Evolutionary conservation across 148 eudicot species (phyloP).

Genomic region (Rhododendron ferrugineum): DNA sequence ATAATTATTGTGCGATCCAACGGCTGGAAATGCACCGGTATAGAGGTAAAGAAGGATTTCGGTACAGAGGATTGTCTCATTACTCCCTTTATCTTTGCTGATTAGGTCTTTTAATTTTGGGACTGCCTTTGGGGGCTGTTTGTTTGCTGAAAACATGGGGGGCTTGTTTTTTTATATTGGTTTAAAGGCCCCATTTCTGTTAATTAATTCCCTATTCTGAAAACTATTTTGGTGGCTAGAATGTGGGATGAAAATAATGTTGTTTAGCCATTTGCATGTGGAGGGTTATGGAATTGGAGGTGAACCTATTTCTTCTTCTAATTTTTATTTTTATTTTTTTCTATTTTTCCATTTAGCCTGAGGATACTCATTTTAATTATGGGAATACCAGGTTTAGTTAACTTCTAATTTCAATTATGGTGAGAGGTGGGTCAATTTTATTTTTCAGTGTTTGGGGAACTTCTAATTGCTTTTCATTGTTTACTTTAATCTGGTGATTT

Average conservation of each 20-base stretch:
- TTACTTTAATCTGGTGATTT: no score
- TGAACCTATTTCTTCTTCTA: not conserved
- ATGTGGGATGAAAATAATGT: not conserved
- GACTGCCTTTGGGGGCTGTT: not conserved
- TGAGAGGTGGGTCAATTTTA: not conserved
- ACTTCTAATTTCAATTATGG: not conserved
- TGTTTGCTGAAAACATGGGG: not conserved
- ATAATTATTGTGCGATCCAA: no score
- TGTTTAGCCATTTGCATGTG: slow-evolving; percentile 2
- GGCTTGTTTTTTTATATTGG: not conserved
- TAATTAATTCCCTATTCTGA: not conserved
- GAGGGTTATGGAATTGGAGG: not conserved
- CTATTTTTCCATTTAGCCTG: not conserved
- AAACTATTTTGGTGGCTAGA: not conserved
- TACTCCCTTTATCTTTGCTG: no score
- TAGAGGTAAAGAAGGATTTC: no score
- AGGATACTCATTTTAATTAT: not conserved
- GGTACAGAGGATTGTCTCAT: no score
- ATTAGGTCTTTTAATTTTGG: not conserved
- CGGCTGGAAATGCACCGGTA: no score
- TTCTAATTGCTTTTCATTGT: not conserved
- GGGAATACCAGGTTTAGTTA: not conserved
- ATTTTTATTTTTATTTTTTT: no score
- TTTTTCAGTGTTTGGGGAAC: no score
- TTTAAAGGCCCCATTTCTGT: not conserved